These are phyloP conservation scores for Neophaeococcomyces aloes DNA, from an alignment of 2,329 filamentous ascomycete species.

Conservation along the genomic window DNA sequence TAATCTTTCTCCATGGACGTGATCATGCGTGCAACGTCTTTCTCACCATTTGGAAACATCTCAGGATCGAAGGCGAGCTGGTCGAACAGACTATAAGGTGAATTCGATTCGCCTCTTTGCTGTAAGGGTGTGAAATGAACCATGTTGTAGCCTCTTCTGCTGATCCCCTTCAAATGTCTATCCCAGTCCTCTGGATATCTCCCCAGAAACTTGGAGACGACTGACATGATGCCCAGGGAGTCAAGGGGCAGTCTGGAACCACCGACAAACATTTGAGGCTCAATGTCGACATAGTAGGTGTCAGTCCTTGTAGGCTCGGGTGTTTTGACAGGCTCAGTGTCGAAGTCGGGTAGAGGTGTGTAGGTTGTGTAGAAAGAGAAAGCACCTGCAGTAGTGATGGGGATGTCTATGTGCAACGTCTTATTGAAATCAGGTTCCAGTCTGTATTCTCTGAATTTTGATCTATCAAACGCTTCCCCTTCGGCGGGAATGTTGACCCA, in stretches of 20 bases:
- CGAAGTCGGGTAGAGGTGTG: slow-evolving; percentile 70
- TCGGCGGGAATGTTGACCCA: slow-evolving; percentile 90
- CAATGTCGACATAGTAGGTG: slow-evolving; percentile 87
- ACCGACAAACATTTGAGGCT: slow-evolving; percentile 66
- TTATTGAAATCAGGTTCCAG: slow-evolving; percentile 87
- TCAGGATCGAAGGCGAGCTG: slow-evolving; percentile 76
- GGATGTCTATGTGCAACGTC: slow-evolving; percentile 79
- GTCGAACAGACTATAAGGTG: slow-evolving; percentile 92
- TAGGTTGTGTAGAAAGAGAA: slow-evolving; percentile 95
- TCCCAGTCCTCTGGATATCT: slow-evolving; percentile 85
- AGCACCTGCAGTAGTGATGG: slow-evolving; percentile 70
- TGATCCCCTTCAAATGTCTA: slow-evolving; percentile 76
- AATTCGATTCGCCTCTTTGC: slow-evolving; percentile 79
- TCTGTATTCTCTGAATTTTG: slow-evolving; percentile 67
- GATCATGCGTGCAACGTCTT: slow-evolving; percentile 67
- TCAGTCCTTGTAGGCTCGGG: slow-evolving; percentile 56
- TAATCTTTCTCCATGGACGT: slow-evolving; percentile 73
- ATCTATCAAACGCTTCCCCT: slow-evolving; percentile 64
- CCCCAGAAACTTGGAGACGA: slow-evolving; percentile 97
- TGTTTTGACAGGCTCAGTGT: slow-evolving; percentile 43
- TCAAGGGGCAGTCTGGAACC: slow-evolving; percentile 67
- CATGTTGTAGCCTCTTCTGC: slow-evolving; percentile 93
- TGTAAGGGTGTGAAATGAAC: slow-evolving; percentile 95
- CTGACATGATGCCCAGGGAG: slow-evolving; percentile 81
- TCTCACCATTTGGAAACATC: slow-evolving; percentile 74